Percentiles rank a stretch among this genome's conserved stretches.
phyloP scores from a whole-genome alignment of 2,329 filamentous ascomycete species.

The Fusarium veterinarium region DNA sequence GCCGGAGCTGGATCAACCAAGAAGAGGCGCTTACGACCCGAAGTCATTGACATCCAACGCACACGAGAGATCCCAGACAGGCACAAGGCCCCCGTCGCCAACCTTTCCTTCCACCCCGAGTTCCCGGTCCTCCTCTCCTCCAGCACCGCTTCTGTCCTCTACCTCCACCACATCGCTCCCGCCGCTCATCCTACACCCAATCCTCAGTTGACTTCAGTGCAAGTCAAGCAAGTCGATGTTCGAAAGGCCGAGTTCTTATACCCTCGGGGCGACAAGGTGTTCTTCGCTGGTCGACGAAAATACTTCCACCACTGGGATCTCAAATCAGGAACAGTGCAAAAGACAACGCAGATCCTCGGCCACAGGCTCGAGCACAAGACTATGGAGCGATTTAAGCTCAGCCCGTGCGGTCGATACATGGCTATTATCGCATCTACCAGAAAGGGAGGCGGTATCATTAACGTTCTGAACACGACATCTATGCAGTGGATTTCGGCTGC shows the following conservation, averaged over 20 bases:
- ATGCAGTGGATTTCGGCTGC: slow-evolving; percentile 90
- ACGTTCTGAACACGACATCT: slow-evolving; percentile 81
- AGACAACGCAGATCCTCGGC: slow-evolving; percentile 80
- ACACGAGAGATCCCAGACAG: slow-evolving; percentile 84
- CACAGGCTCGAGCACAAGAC: slow-evolving; percentile 84
- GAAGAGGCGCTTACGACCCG: slow-evolving; percentile 81
- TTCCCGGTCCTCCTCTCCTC: slow-evolving; percentile 91
- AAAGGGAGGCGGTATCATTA: slow-evolving; percentile 90
- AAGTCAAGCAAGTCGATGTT: slow-evolving; percentile 86
- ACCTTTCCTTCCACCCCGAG: slow-evolving; percentile 88
- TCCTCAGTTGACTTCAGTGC: slow-evolving; percentile 88
- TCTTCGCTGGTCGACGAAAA: slow-evolving; percentile 86
- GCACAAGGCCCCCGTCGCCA: slow-evolving; percentile 83
- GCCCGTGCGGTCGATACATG: slow-evolving; percentile 87
- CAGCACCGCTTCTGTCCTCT: slow-evolving; percentile 85
- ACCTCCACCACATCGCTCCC: slow-evolving; percentile 88
- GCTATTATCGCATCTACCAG: slow-evolving; percentile 81
- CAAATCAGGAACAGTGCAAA: slow-evolving; percentile 81
- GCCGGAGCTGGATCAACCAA: slow-evolving; percentile 65
- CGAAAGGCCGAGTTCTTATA: slow-evolving; percentile 84
- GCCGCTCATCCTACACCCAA: slow-evolving; percentile 82
- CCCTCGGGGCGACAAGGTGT: slow-evolving; percentile 79
- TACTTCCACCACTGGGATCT: slow-evolving; percentile 98
- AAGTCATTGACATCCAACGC: slow-evolving; percentile 90
- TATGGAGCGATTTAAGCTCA: slow-evolving; percentile 92